Evolutionary conservation across 192 early-diverging fungal species (phyloP).

Genomic region (Funneliformis mosseae): DNA sequence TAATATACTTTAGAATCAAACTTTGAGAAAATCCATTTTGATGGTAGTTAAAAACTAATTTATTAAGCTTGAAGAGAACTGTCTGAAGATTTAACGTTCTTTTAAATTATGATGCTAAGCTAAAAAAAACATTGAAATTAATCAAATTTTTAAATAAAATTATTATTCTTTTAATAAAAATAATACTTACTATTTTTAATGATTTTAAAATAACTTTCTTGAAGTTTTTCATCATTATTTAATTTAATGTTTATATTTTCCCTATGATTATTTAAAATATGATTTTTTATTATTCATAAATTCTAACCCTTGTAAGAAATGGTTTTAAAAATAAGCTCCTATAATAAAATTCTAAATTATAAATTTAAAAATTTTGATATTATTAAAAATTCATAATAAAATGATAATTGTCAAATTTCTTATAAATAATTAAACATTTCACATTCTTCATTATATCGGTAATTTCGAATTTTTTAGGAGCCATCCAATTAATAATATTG

Average conservation of each 20-base stretch:
- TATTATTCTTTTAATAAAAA: too few species aligned
- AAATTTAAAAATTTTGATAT: neutral
- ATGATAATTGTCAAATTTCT: neutral
- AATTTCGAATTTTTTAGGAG: neutral
- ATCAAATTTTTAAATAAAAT: too few species aligned
- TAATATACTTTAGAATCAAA: too few species aligned
- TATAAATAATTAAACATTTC: neutral
- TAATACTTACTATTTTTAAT: too few species aligned
- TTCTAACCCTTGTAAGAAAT: neutral
- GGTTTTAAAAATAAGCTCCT: neutral
- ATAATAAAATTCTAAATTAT: neutral
- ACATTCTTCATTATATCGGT: neutral
- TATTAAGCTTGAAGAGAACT: too few species aligned
- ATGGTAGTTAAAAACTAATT: too few species aligned
- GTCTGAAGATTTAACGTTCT: too few species aligned
- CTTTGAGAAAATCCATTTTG: too few species aligned
- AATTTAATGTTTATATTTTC: neutral
- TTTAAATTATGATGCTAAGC: too few species aligned
- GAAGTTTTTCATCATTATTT: too few species aligned
- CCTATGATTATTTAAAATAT: neutral
- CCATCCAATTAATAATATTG: neutral
- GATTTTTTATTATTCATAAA: neutral
- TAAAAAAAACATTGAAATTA: too few species aligned
- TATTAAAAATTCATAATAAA: neutral
- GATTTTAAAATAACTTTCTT: too few species aligned